phyloP scores from a whole-genome alignment of 2,329 filamentous ascomycete genomes.

The Dothideomycetes sp. region DNA sequence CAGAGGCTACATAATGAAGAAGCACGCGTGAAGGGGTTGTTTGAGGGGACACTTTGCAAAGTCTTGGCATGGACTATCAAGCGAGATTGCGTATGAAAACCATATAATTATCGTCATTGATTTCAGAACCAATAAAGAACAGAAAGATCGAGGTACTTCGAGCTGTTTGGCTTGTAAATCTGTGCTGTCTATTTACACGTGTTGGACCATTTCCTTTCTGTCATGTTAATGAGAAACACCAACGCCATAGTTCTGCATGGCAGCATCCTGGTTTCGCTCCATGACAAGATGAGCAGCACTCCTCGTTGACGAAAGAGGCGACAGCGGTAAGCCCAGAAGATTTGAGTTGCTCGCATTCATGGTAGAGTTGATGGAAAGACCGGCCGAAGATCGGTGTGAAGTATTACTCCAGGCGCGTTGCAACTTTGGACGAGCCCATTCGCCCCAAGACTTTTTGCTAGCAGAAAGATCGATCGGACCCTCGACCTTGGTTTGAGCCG shows the following conservation, averaged over 20 bases:
- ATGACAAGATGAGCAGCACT: slow-evolving; percentile 9
- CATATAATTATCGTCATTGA: too few species aligned
- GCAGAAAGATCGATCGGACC: slow-evolving; percentile 15
- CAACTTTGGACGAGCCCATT: slow-evolving; percentile 22
- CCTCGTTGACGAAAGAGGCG: slow-evolving; percentile 16
- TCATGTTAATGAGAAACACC: too few species aligned
- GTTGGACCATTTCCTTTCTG: too few species aligned
- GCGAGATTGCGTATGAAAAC: too few species aligned
- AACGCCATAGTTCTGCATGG: slow-evolving; percentile 15
- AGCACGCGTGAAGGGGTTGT: too few species aligned
- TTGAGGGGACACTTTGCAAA: too few species aligned
- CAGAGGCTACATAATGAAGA: too few species aligned
- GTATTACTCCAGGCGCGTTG: slow-evolving; percentile 17
- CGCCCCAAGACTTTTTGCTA: slow-evolving; percentile 18
- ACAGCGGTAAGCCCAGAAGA: slow-evolving; percentile 1
- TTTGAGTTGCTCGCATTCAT: slow-evolving; percentile 7
- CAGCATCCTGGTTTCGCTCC: slow-evolving; percentile 19
- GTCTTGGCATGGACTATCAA: too few species aligned
- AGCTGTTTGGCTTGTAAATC: too few species aligned
- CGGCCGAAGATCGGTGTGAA: slow-evolving; percentile 11
- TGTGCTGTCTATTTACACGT: too few species aligned
- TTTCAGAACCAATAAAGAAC: too few species aligned
- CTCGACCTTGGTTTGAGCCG: slow-evolving; percentile 14
- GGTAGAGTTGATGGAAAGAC: slow-evolving; percentile 5
- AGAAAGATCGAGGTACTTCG: too few species aligned